These are phyloP conservation scores for Kalmusia sp. DNA, from an alignment of 2,329 filamentous ascomycete genomes.

Conservation along the genomic window DNA sequence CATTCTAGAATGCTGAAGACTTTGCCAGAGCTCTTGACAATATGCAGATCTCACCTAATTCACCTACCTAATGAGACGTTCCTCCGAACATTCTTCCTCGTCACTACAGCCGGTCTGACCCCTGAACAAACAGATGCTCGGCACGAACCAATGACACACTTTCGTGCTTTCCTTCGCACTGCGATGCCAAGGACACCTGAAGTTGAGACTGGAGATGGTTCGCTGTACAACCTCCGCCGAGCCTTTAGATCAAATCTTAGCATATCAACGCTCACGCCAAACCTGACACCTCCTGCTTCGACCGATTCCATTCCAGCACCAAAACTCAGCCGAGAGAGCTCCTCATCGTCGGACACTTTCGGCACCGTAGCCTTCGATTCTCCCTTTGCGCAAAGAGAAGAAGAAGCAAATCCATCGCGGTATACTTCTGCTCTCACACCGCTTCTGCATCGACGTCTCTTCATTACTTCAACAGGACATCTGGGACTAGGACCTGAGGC, in stretches of 20 bases:
- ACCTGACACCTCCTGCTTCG: conserved; percentile 4
- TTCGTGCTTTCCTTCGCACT: conserved; percentile 2
- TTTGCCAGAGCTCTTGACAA: conserved; percentile 1
- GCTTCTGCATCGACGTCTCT: conserved; percentile 10
- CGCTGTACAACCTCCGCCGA: conserved; percentile 9
- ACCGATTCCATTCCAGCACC: neutral
- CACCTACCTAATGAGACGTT: conserved; percentile 1
- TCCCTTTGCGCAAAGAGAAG: neutral
- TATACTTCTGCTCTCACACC: conserved; percentile 10
- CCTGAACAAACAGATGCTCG: conserved; percentile 1
- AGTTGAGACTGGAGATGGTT: neutral
- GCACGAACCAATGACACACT: conserved; percentile 5
- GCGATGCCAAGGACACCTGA: neutral
- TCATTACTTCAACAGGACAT: conserved; percentile 4
- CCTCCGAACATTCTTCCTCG: conserved; percentile 3
- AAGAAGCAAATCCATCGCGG: conserved; percentile 5
- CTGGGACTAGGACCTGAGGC: conserved; percentile 9
- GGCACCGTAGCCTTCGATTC: neutral
- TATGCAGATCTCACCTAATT: conserved; percentile 4
- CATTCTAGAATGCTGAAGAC: neutral
- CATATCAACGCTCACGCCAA: conserved; percentile 11
- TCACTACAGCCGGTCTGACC: conserved; percentile 14
- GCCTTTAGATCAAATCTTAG: conserved; percentile 11
- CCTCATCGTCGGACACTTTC: neutral
- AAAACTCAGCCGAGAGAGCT: neutral